Evolutionary conservation across 1,139 yeast species (phyloP).

Genomic region (Pichia sp.): DNA sequence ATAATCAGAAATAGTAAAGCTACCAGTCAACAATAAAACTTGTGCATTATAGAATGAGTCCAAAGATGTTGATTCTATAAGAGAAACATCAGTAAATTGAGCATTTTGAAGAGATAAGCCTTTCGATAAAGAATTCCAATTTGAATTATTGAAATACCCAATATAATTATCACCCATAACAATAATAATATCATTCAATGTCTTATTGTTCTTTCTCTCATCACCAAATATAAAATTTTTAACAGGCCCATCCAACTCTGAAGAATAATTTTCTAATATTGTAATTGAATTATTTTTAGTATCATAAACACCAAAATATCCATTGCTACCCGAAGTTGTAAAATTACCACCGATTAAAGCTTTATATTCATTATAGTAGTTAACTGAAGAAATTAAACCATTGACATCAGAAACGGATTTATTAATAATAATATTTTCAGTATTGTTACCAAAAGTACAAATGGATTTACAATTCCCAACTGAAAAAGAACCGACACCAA

Average conservation of each 20-base stretch:
- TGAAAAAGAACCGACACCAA: slow-evolving; percentile 75
- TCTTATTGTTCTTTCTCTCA: slow-evolving; percentile 43
- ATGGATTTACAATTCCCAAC: slow-evolving; percentile 55
- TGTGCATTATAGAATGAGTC: slow-evolving; percentile 37
- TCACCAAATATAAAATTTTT: slow-evolving; percentile 40
- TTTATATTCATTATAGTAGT: slow-evolving; percentile 43
- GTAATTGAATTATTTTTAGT: slow-evolving; percentile 20
- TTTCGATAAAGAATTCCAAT: slow-evolving; percentile 38
- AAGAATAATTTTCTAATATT: slow-evolving; percentile 6
- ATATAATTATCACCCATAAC: slow-evolving; percentile 50
- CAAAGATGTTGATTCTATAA: slow-evolving; percentile 30
- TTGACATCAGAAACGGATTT: slow-evolving; percentile 29
- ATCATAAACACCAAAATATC: slow-evolving; percentile 21
- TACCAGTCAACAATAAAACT: slow-evolving; percentile 59
- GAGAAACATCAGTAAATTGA: slow-evolving; percentile 37
- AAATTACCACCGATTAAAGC: slow-evolving; percentile 59
- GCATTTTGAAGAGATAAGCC: slow-evolving; percentile 29
- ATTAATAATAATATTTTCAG: slow-evolving; percentile 49
- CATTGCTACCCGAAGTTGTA: slow-evolving; percentile 3
- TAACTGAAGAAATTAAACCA: slow-evolving; percentile 54
- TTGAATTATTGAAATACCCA: slow-evolving; percentile 43
- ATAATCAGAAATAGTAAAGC: slow-evolving; percentile 41
- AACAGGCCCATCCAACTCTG: slow-evolving; percentile 20
- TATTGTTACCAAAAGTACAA: slow-evolving; percentile 45
- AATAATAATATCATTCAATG: slow-evolving; percentile 43